Conservation (phyloP, 108 stramenopile genomes). For the Stephanodiscus minutulus region DNA sequence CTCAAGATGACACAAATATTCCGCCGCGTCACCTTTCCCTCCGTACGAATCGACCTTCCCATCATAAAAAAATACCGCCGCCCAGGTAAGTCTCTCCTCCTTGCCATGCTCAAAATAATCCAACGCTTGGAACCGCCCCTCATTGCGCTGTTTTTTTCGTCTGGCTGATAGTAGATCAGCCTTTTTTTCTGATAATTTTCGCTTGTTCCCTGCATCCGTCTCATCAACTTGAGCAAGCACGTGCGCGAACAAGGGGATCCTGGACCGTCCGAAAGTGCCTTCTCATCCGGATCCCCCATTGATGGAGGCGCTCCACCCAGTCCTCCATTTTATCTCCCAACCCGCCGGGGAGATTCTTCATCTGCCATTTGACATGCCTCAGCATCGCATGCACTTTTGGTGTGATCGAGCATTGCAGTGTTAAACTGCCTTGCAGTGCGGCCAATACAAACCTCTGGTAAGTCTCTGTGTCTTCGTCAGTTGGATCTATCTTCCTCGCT, state of each 20-base stretch:
- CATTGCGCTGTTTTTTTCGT: neutral
- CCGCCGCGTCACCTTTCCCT: too few species aligned
- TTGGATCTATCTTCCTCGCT: neutral
- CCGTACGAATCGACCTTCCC: too few species aligned
- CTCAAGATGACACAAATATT: too few species aligned
- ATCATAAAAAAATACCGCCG: too few species aligned
- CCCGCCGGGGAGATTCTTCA: neutral
- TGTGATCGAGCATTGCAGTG: neutral
- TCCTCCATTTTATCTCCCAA: conserved; percentile 15
- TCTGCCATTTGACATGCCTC: neutral
- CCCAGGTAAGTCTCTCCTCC: too few species aligned
- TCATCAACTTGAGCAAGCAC: neutral
- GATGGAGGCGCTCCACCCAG: conserved; percentile 10
- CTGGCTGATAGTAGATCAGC: neutral
- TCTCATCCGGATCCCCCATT: neutral
- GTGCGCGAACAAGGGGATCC: neutral
- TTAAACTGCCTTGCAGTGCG: neutral
- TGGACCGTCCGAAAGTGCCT: neutral
- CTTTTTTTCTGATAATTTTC: neutral
- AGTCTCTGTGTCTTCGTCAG: neutral
- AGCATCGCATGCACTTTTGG: conserved; percentile 2
- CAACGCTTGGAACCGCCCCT: neutral
- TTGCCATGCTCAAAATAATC: neutral
- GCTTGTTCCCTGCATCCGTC: neutral
- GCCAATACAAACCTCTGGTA: neutral